phyloP scores from a whole-genome alignment of 352 stramenopile genomes.

The Elongisporangium prolatum region DNA sequence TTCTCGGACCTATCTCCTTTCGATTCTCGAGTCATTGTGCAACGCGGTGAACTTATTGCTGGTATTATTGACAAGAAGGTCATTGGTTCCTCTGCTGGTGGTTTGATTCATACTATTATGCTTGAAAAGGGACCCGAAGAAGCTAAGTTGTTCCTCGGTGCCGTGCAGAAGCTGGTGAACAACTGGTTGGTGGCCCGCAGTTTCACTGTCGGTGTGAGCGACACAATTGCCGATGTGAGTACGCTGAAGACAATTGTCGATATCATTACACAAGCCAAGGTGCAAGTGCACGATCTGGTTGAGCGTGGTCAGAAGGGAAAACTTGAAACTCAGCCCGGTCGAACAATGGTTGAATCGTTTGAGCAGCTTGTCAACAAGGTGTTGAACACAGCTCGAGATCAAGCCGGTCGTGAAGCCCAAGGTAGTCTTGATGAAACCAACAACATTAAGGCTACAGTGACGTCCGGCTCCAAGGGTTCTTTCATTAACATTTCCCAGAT shows the following conservation, averaged over 20 bases:
- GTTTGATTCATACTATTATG: constrained; percentile 98
- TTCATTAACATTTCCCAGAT: constrained; percentile 99
- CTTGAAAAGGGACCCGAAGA: constrained; percentile 90
- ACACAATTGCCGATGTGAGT: constrained; percentile 97
- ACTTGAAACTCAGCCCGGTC: constrained; percentile 96
- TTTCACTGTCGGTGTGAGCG: constrained; percentile 98
- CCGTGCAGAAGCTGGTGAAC: constrained; percentile 97
- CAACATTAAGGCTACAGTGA: constrained; percentile 99
- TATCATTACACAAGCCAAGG: constrained; percentile 99
- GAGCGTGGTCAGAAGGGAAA: constrained; percentile 96
- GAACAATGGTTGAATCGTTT: constrained; percentile 99
- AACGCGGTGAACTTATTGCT: constrained; percentile 95
- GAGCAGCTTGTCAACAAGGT: constrained; percentile 98
- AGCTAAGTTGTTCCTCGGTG: constrained; percentile 84
- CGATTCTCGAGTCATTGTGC: constrained; percentile 97
- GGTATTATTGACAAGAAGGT: constrained; percentile 99
- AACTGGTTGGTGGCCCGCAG: constrained; percentile 97
- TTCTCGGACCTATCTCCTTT: constrained; percentile 91
- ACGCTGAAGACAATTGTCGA: constrained; percentile 98
- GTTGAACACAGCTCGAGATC: constrained; percentile 85
- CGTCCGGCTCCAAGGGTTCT: constrained; percentile 98
- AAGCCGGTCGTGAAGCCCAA: constrained; percentile 77
- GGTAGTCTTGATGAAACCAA: constrained; percentile 94
- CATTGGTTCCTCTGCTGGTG: constrained; percentile 95
- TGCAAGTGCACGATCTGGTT: constrained; percentile 91